phyloP scores from a whole-genome alignment of 2,329 filamentous ascomycete species.

The Lachnum nothofagi region DNA sequence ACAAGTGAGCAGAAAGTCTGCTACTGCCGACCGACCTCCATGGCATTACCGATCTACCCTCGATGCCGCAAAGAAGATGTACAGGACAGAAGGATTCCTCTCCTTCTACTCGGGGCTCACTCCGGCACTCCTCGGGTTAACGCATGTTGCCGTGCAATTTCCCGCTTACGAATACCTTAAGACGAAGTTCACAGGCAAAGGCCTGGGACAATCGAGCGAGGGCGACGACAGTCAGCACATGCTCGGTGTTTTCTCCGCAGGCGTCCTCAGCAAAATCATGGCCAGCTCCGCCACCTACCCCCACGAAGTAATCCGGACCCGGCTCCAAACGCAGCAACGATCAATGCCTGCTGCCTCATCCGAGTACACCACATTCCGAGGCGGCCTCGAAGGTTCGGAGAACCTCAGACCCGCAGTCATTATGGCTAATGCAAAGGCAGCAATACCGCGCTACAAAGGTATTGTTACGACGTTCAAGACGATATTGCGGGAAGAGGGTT shows the following conservation, averaged over 20 bases:
- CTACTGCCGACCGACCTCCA: constrained; percentile 53
- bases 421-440: constrained; percentile 28
- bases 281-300: constrained; percentile 95
- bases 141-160: constrained; percentile 95
- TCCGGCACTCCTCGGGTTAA: constrained; percentile 83
- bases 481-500: constrained; percentile 86
- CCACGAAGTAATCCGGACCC: constrained; percentile 90
- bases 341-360: constrained; percentile 48
- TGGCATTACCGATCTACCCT: constrained; percentile 90
- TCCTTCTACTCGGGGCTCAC: constrained; percentile 96
- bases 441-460: constrained; percentile 61
- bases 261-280: constrained; percentile 88
- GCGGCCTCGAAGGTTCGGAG: constrained; percentile 25
- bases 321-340: constrained; percentile 87
- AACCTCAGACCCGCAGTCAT: constrained; percentile 12
- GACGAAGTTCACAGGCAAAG: constrained; percentile 79
- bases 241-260: constrained; percentile 78
- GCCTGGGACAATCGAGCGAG: constrained; percentile 65
- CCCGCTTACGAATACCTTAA: constrained; percentile 93
- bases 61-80: constrained; percentile 95
- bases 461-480: constrained; percentile 76
- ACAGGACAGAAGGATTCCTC: constrained; percentile 75
- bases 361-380: constrained; percentile 47
- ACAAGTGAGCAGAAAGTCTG: constrained; percentile 61
- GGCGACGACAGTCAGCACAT: constrained; percentile 64